Percentiles rank a stretch among this genome's conserved stretches.
Evolutionary conservation across 1,284 basidiomycete genomes (phyloP).

Genomic region (Sporisorium sorghi): DNA sequence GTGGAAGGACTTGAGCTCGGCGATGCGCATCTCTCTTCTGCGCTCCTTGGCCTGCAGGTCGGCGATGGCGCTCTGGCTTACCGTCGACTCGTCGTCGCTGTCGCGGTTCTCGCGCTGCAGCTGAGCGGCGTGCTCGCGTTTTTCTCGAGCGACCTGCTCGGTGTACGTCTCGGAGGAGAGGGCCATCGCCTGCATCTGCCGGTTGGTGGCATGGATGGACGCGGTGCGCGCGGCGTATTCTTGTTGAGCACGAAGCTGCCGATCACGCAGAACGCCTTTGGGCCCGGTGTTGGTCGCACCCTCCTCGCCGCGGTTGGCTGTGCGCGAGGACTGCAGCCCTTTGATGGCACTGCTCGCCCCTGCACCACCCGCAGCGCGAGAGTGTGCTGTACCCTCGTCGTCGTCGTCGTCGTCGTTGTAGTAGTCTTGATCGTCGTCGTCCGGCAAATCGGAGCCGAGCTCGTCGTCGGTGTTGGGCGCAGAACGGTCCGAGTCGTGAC

Average conservation of each 20-base stretch:
- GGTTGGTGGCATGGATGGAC: conserved; percentile 32
- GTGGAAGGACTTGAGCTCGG: conserved; percentile 41
- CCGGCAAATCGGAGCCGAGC: conserved; percentile 48
- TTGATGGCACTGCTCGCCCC: conserved; percentile 1
- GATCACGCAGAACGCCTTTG: conserved; percentile 59
- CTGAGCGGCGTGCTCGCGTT: conserved; percentile 21
- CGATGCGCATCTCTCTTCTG: conserved; percentile 44
- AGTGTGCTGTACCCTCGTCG: background rate
- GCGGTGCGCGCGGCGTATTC: conserved; percentile 22
- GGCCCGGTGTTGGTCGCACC: conserved; percentile 56
- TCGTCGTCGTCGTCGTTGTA: conserved; percentile 27
- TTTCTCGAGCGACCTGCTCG: conserved; percentile 42
- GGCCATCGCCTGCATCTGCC: conserved; percentile 36
- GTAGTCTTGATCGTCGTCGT: conserved; percentile 28
- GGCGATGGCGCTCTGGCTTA: conserved; percentile 38
- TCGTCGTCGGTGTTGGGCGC: conserved; percentile 54
- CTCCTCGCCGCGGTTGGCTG: conserved; percentile 24
- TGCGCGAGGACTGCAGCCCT: conserved; percentile 18
- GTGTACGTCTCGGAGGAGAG: conserved; percentile 46
- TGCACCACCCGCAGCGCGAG: conserved; percentile 4
- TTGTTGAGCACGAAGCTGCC: conserved; percentile 27
- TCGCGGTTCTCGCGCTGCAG: conserved; percentile 14
- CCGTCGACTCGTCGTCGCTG: conserved; percentile 20
- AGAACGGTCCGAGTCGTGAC: conserved; percentile 19
- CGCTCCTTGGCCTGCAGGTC: conserved; percentile 47